Evolutionary conservation across 208 protist species (phyloP).

Genomic region (Trypanosoma cruzi): DNA sequence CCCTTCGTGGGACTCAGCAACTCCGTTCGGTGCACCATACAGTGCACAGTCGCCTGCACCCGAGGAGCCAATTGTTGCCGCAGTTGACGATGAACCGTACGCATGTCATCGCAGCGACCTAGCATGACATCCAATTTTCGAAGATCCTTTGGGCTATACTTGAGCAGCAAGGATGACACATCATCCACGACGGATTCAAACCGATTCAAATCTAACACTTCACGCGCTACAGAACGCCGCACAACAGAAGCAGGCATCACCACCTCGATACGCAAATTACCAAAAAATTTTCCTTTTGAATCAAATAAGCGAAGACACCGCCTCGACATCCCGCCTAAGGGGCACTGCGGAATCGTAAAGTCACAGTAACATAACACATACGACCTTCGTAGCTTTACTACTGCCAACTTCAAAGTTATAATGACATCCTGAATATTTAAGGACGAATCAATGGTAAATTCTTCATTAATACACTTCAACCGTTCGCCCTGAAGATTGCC

Average conservation of each 20-base stretch:
- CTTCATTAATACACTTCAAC: constrained; percentile 15
- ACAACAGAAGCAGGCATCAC: constrained; percentile 31
- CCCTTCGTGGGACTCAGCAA: constrained; percentile 27
- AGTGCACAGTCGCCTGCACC: constrained; percentile 69
- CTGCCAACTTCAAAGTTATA: constrained; percentile 63
- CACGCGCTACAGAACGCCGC: not conserved
- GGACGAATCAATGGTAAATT: constrained; percentile 21
- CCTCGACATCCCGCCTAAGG: constrained; percentile 27
- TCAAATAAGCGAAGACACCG: constrained; percentile 68
- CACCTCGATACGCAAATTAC: constrained; percentile 52
- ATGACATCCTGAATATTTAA: constrained; percentile 11
- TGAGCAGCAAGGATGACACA: constrained; percentile 55
- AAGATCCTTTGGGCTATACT: constrained; percentile 73
- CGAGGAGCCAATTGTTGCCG: constrained; percentile 65
- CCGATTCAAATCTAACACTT: not conserved
- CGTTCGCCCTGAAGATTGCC: not conserved
- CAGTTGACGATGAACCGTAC: constrained; percentile 45
- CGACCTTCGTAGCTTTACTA: constrained; percentile 27
- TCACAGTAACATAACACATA: constrained; percentile 58
- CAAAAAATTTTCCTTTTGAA: constrained; percentile 49
- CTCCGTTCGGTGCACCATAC: constrained; percentile 47
- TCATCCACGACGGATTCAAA: constrained; percentile 70
- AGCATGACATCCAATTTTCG: constrained; percentile 50
- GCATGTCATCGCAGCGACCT: constrained; percentile 41
- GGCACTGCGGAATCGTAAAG: constrained; percentile 56